A percentile compares a stretch with the other conserved stretches of the same genome.
These are phyloP conservation scores for Lachancea dasiensis DNA, from an alignment of 805 yeast species.

Conservation along the genomic window DNA sequence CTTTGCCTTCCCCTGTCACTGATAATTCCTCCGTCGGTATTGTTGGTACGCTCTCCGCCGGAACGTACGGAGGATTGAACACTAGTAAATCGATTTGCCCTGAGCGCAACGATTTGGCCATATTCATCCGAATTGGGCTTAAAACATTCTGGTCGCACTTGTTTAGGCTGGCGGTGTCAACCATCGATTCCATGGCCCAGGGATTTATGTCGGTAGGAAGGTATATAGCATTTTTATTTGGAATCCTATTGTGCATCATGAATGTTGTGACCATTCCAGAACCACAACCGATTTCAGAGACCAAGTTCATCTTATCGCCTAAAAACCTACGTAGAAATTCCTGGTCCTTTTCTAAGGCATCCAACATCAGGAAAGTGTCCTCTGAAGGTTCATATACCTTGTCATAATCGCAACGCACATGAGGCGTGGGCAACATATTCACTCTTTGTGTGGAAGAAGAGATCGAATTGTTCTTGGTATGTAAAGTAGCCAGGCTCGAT, in stretches of 20 bases:
- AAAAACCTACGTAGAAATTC: conserved; percentile 32
- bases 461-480: too few relatives aligned
- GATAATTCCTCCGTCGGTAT: conserved; percentile 37
- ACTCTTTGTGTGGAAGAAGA: background rate
- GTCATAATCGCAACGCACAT: conserved; percentile 52
- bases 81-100: conserved; percentile 61
- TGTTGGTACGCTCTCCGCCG: conserved; percentile 68
- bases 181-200: conserved; percentile 56
- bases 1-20: conserved; percentile 23
- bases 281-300: conserved; percentile 86
- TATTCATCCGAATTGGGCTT: conserved; percentile 51
- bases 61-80: conserved; percentile 97
- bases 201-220: conserved; percentile 79
- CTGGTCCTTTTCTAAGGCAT: conserved; percentile 62
- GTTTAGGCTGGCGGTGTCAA: conserved; percentile 39
- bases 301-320: conserved; percentile 40
- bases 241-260: conserved; percentile 47
- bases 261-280: conserved; percentile 87
- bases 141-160: conserved; percentile 27
- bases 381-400: conserved; percentile 93
- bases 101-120: conserved; percentile 45
- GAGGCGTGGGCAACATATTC: conserved; percentile 77
- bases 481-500: too few relatives aligned
- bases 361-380: conserved; percentile 80
- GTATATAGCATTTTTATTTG: conserved; percentile 37